Base-by-base conservation (phyloP, 2,329 filamentous ascomycete species). In the Metarhizium sp. region DNA sequence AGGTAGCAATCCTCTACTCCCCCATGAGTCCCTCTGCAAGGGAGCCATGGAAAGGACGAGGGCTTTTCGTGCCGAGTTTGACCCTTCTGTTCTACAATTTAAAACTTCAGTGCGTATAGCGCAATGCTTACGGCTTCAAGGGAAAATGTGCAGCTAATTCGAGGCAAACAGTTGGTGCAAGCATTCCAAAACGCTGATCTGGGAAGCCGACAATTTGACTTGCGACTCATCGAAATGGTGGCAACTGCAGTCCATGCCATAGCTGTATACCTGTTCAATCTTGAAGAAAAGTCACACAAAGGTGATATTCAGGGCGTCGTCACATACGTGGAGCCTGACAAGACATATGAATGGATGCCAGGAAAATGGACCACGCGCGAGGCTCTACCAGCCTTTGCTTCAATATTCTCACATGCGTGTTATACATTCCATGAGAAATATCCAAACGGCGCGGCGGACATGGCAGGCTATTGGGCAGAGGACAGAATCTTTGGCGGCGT, bases 381-480 rank as follows among this genome's bases (percentile, higher is more conserved):
- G n/a, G 6, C 40, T 14, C 16, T 43, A 43, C 40, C 40, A 16
- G 14, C 40, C 6, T n/a, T 16, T 2, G 10, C 40, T 43, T 43
- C 40, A 16, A 43, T 43, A 6, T 43, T 43, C n/a, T 14, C 40
- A 10, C 40, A 16, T 43, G 16, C n/a, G 3, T 8, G 16, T 16
- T 53, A 40, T 8, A 13, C 54, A 60, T 46, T 55, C 59, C 45
- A 25, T 16, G 59, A 67, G 7, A 64, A 67, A 32, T 71, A 69
- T 48, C 60, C 62, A 6, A 52, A 57, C 47, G 60, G 61, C 8
- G 13, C 60, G 36, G 58, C 60, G 16, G 60, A 63, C 55, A 45
- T 62, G 16, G 61, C 60, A 14, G 66, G 61, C 10, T 68, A 66
- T 52, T 68, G 63, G 66, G 65, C 63, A 8, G 65, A 68, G 54